phyloP scores from a whole-genome alignment of 75 land plant species.

The Selaginella moellendorffii region DNA sequence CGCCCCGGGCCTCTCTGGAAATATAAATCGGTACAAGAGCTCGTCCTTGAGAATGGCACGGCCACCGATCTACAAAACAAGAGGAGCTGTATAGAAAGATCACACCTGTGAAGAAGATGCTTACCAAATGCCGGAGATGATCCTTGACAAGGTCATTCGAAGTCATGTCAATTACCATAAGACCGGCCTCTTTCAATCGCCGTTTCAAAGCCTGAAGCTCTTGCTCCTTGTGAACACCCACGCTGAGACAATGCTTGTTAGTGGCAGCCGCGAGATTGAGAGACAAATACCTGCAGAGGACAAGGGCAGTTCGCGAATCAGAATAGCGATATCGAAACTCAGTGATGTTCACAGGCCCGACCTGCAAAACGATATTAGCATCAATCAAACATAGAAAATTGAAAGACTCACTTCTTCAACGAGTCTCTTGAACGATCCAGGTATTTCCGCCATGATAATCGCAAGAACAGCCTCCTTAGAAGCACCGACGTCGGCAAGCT shows the following conservation, averaged over 20 bases:
- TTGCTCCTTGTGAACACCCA: slow-evolving; percentile 49
- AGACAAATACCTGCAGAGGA: slow-evolving; percentile 69
- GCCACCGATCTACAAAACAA: slow-evolving; percentile 52
- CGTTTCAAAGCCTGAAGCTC: slow-evolving; percentile 47
- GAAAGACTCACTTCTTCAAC: slow-evolving; percentile 37
- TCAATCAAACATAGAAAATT: neutral
- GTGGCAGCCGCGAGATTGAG: no score
- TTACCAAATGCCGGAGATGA: slow-evolving; percentile 71
- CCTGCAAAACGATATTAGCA: slow-evolving; percentile 16
- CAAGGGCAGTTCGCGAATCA: slow-evolving; percentile 32
- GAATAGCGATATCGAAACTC: slow-evolving; percentile 55
- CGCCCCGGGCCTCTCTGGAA: slow-evolving; percentile 77
- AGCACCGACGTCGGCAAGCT: slow-evolving; percentile 70
- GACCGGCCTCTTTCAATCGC: slow-evolving; percentile 38
- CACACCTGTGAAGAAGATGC: no score
- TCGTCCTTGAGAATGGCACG: slow-evolving; percentile 42
- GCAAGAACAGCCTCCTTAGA: slow-evolving; percentile 62
- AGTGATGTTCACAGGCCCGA: slow-evolving; percentile 49
- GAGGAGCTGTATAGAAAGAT: no score
- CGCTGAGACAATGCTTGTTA: no score
- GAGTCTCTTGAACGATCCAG: slow-evolving; percentile 43
- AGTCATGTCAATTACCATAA: slow-evolving; percentile 46
- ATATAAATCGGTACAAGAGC: slow-evolving; percentile 42
- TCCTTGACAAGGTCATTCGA: slow-evolving; percentile 75
- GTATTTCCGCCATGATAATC: slow-evolving; percentile 43